Evolutionary conservation across 345 rosid species (phyloP), one percentile per base, ranked within the genome.

Genomic region (Syzygium jambos): DNA sequence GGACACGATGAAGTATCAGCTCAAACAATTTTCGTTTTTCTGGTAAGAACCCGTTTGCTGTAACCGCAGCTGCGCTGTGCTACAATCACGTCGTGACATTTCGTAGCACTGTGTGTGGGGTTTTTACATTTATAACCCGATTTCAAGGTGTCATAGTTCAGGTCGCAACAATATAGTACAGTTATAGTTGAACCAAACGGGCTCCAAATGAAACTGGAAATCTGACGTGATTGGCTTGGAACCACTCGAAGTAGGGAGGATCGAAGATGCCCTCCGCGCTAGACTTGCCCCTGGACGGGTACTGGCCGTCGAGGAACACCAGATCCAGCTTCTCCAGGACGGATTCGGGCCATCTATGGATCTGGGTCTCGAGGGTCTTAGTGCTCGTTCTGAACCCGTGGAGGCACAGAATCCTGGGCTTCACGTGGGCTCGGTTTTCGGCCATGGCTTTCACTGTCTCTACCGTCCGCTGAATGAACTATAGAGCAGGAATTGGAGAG

Each of bases 221-320:
- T 12, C 51, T 61, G 16, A 91, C 95, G 93, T 90, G 52, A 85
- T 89, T 91, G 86, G 84, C 80, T 15, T 91, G 94, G 85, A 89
- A 94, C 96, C 96, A 93, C 87, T 92, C 93, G 52, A 63, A 92
- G 87, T 91, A 94, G 52, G 96, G 95, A 78, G 96, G 95, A 86
- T 93, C 95, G 51, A 91, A 94, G 77, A 92, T 14, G 86, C 86
- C 90, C 85, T 93, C 93, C n/a, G 91, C 91, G 49, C 53, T 90
- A 0, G 96, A 92, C 34, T 91, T 90, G 11, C 93, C 93, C 7
- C 14, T 53, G 4, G 93, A 92, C 23, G 91, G 95, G 88, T 85
- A 91, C 2, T 93, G 93, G 46, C 84, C 96, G n/a, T 94, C 92
- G 9, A 92, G 92, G 87, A 91, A 94, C 49, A 88, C 87, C 38